phyloP scores from a whole-genome alignment of 495 filamentous ascomycete species.

The Jackrogersella minutella region DNA sequence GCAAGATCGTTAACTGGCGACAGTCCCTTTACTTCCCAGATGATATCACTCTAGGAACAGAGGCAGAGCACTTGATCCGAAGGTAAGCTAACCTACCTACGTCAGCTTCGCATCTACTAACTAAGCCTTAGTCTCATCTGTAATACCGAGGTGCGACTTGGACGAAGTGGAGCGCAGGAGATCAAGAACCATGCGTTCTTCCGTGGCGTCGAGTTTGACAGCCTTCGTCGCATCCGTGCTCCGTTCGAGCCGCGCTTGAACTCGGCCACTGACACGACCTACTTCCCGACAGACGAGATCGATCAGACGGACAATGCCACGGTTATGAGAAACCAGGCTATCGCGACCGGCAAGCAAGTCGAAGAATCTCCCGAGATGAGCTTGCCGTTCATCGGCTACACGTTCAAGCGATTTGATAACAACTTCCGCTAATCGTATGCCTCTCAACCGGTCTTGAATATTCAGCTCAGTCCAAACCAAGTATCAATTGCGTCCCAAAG shows the following conservation, averaged over 20 bases:
- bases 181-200: conserved; percentile 96
- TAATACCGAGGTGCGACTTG: conserved; percentile 88
- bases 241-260: conserved; percentile 93
- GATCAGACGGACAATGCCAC: conserved; percentile 87
- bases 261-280: conserved; percentile 94
- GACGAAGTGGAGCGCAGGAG: conserved; percentile 81
- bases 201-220: conserved; percentile 92
- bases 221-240: conserved; percentile 87
- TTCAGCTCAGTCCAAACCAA: not conserved
- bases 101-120: conserved; percentile 19
- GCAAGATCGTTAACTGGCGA: conserved; percentile 99
- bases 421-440: conserved; percentile 58
- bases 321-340: conserved; percentile 66
- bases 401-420: conserved; percentile 97
- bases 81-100: conserved; percentile 60
- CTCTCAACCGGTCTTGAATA: not conserved
- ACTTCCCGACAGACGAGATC: conserved; percentile 98
- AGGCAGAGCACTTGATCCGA: conserved; percentile 87
- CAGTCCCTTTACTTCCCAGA: conserved; percentile 96
- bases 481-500: not conserved
- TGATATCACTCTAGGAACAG: conserved; percentile 84
- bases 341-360: conserved; percentile 43
- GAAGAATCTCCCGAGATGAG: conserved; percentile 81
- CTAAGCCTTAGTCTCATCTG: conserved; percentile 82
- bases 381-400: conserved; percentile 97